Conservation (phyloP, 2,329 filamentous ascomycete species). For the Fusarium sp. region DNA sequence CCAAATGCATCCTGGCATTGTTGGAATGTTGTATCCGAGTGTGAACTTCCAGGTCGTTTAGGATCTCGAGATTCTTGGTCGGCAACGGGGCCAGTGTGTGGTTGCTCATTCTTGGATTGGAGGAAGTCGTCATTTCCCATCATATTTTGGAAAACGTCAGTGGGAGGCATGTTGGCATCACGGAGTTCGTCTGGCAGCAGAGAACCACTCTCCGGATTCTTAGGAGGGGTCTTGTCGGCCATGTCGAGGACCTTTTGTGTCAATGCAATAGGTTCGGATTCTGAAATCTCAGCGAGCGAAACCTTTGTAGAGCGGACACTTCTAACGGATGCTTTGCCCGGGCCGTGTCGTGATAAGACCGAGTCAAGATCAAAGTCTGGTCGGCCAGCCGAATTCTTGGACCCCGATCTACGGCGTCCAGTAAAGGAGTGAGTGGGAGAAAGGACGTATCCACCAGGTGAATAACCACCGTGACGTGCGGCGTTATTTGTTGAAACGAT, state of each 20-base stretch:
- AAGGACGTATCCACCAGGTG: slow-evolving; percentile 72
- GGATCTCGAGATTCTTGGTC: slow-evolving; percentile 32
- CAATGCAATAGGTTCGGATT: slow-evolving; percentile 62
- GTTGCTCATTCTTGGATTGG: slow-evolving; percentile 11
- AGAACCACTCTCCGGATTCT: slow-evolving; percentile 52
- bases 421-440: slow-evolving; percentile 72
- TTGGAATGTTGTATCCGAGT: slow-evolving; percentile 69
- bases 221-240: slow-evolving; percentile 57
- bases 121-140: slow-evolving; percentile 42
- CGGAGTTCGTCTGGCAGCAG: slow-evolving; percentile 51
- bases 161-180: slow-evolving; percentile 44
- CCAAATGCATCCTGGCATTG: slow-evolving; percentile 75
- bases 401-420: slow-evolving; percentile 63
- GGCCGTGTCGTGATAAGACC: slow-evolving; percentile 59
- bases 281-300: slow-evolving; percentile 65
- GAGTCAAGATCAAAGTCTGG: slow-evolving; percentile 54
- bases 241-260: slow-evolving; percentile 63
- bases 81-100: slow-evolving; percentile 16
- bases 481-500: slow-evolving; percentile 74
- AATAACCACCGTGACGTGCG: slow-evolving; percentile 75
- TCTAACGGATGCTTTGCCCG: slow-evolving; percentile 63
- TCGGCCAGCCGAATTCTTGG: slow-evolving; percentile 57
- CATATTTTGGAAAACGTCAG: slow-evolving; percentile 50
- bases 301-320: slow-evolving; percentile 61
- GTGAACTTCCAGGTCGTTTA: slow-evolving; percentile 55